These are phyloP conservation scores for Leccinum solheimii DNA, from an alignment of 1,284 basidiomycete genomes.

Conservation along the genomic window DNA sequence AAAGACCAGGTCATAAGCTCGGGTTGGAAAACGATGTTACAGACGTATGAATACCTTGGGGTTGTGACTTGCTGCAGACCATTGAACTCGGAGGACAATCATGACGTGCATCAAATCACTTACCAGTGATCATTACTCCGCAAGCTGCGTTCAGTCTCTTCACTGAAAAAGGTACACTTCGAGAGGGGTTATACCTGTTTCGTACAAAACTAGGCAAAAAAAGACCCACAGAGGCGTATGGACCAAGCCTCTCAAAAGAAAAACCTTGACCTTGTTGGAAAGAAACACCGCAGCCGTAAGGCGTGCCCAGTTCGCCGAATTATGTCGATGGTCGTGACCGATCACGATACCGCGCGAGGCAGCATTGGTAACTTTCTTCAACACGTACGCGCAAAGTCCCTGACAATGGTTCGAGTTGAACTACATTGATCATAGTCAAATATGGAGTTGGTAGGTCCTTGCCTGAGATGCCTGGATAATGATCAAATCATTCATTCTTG, in stretches of 20 bases:
- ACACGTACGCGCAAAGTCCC: slow-evolving; percentile 76
- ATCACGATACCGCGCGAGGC: slow-evolving; percentile 68
- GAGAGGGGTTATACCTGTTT: slow-evolving; percentile 4
- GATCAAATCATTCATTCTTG: slow-evolving; percentile 84
- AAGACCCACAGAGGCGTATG: slow-evolving; percentile 77
- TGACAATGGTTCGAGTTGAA: slow-evolving; percentile 28
- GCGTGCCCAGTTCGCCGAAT: slow-evolving; percentile 75
- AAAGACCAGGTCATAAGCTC: slow-evolving; percentile 3
- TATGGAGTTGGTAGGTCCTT: slow-evolving; percentile 3
- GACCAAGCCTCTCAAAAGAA: slow-evolving; percentile 67
- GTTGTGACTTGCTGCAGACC: slow-evolving; percentile 70
- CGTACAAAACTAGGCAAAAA: background rate
- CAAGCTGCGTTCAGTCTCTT: slow-evolving; percentile 67
- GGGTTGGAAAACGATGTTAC: background rate
- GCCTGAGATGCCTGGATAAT: slow-evolving; percentile 83
- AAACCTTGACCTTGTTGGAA: slow-evolving; percentile 62
- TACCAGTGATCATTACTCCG: slow-evolving; percentile 87
- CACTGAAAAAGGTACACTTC: slow-evolving; percentile 76
- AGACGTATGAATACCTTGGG: slow-evolving; percentile 58
- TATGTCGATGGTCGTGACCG: slow-evolving; percentile 79
- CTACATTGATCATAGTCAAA: background rate
- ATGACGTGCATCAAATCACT: slow-evolving; percentile 8
- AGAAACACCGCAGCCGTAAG: slow-evolving; percentile 73
- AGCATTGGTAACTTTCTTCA: slow-evolving; percentile 53
- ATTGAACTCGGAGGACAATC: background rate